These are phyloP conservation scores for Acanthamoeba quina DNA, from an alignment of 208 protist genomes.

Conservation along the genomic window DNA sequence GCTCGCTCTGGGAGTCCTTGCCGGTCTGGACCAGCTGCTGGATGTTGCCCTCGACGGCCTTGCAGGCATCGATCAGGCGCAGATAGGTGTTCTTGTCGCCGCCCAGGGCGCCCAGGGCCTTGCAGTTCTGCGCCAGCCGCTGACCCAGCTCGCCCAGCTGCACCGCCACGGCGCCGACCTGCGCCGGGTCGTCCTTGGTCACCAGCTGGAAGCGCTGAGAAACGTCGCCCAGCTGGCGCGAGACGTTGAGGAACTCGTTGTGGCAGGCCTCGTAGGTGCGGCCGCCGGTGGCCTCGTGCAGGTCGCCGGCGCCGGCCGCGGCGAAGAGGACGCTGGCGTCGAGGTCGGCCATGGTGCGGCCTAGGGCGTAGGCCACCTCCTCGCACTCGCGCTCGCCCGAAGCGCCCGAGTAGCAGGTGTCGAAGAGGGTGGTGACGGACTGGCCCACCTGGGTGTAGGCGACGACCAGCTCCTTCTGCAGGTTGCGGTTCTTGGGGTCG, in stretches of 20 bases:
- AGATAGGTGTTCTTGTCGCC: constrained; percentile 61
- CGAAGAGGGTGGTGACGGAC: constrained; percentile 12
- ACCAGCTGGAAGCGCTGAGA: neutral
- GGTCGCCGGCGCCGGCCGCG: constrained; percentile 40
- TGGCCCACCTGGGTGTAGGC: constrained; percentile 36
- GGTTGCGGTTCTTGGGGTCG: constrained; percentile 73
- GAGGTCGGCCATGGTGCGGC: constrained; percentile 60
- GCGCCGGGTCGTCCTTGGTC: neutral
- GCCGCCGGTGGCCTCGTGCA: neutral
- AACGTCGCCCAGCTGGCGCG: neutral
- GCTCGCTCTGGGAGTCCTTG: constrained; percentile 57
- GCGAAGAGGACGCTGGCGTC: constrained; percentile 59
- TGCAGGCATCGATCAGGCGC: constrained; percentile 65
- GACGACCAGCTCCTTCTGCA: constrained; percentile 23
- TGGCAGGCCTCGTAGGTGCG: constrained; percentile 58
- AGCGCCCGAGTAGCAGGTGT: constrained; percentile 58
- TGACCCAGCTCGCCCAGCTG: constrained; percentile 20
- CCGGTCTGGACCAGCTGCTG: constrained; percentile 49
- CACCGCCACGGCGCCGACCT: constrained; percentile 5
- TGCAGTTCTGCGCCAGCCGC: constrained; percentile 41
- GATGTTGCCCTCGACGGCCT: constrained; percentile 13
- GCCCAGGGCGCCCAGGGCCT: constrained; percentile 45
- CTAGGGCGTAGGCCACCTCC: constrained; percentile 38
- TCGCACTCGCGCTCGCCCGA: constrained; percentile 69
- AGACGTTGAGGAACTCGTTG: constrained; percentile 1